Evolutionary conservation across 805 yeast genomes (phyloP), one percentile per base, ranked within the genome.

Genomic region (Suhomyces sp.): DNA sequence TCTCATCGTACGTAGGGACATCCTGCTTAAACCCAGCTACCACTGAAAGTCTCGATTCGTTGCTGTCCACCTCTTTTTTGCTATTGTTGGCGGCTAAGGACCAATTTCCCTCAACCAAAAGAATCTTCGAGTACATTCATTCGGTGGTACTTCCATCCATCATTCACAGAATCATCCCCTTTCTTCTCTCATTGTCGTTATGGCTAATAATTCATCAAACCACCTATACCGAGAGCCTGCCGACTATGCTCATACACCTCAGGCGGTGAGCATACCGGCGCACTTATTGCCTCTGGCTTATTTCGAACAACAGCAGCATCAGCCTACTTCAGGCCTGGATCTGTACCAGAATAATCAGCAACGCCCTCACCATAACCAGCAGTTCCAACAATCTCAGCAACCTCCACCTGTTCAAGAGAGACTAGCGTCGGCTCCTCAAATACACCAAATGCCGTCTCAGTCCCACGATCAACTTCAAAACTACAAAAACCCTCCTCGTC

Each of bases 211-310:
- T 10, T 37, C 41, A 17, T 37, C 41, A 17, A 33, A 33, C 39
- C 39, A 13, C 17, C 19, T 13, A 41, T 20, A 21, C 29, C 44
- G 22, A n/a, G 17, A 17, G 15, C 44, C 44, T 8, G 12, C 43
- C 13, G 44, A 22, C 27, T 27, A 47, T 35, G 35, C n/a, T 13
- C 50, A 37, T 12, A 22, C 44, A 37, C 44, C 44, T 13, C 50
- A 47, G 40, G 46, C 51, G 15, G 53, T 58, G 20, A 55, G 49
- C 44, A 54, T 58, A 37, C 61, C 61, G 13, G 57, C 56, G 17
- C 61, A 58, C 45, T 54, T 58, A 44, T 45, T 58, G 24, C 61
- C 61, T 6, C 60, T 35, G 49, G 55, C 54, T 6, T 56, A 49
- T 25, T 44, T 52, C 33, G 55, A 48, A 12, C 44, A 17, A 25